Percentiles rank a stretch among this genome's conserved stretches.
Evolutionary conservation across 805 yeast species (phyloP).

Genomic region (Barnettozyma salicaria): DNA sequence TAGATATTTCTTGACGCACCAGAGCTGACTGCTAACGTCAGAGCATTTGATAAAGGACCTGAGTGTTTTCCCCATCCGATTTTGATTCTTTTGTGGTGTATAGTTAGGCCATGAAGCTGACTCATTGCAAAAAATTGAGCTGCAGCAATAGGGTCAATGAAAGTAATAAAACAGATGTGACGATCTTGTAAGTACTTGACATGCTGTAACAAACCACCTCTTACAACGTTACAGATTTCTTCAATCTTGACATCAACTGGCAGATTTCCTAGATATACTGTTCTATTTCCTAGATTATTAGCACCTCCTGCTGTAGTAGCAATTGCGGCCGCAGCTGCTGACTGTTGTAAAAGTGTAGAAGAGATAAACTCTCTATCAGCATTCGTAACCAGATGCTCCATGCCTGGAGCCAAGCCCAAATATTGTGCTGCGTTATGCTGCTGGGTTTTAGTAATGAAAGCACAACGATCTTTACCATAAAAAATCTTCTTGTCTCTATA

Average conservation of each 20-base stretch:
- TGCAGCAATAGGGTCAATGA: conserved; percentile 94
- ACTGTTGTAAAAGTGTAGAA: conserved; percentile 79
- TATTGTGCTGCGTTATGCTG: conserved; percentile 97
- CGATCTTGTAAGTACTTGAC: conserved; percentile 76
- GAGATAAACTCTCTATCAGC: conserved; percentile 56
- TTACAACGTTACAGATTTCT: conserved; percentile 91
- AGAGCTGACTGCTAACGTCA: conserved; percentile 82
- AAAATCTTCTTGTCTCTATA: conserved; percentile 75
- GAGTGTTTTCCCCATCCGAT: conserved; percentile 98
- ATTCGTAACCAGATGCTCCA: conserved; percentile 71
- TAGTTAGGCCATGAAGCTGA: conserved; percentile 79
- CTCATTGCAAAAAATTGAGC: conserved; percentile 96
- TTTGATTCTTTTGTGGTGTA: conserved; percentile 79
- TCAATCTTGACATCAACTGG: conserved; percentile 86
- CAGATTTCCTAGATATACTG: conserved; percentile 84
- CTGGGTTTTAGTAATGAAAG: conserved; percentile 89
- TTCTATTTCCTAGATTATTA: conserved; percentile 85
- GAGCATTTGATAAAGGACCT: conserved; percentile 83
- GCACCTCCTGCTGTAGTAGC: conserved; percentile 95
- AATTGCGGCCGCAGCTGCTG: conserved; percentile 96
- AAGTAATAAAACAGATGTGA: conserved; percentile 91
- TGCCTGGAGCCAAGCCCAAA: conserved; percentile 83
- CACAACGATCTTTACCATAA: conserved; percentile 93
- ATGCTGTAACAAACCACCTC: conserved; percentile 89
- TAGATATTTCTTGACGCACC: conserved; percentile 95